Percentiles rank a stretch among this genome's conserved stretches.
These are phyloP conservation scores for Ganoderma sp. DNA, from an alignment of 1,284 basidiomycete species.

Conservation along the genomic window DNA sequence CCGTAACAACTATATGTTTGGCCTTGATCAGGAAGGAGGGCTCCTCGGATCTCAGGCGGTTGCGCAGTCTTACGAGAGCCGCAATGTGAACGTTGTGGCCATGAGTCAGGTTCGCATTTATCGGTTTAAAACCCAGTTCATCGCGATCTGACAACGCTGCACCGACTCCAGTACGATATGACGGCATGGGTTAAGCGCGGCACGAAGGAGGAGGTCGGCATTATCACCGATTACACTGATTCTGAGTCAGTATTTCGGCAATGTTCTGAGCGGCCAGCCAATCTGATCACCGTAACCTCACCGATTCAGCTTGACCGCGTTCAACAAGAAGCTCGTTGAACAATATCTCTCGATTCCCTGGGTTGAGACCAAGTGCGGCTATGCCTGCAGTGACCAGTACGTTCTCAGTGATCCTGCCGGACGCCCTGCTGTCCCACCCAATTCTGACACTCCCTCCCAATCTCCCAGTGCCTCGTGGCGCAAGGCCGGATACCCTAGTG, in stretches of 20 bases:
- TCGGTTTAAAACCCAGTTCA: slow-evolving; percentile 29
- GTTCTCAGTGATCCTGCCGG: slow-evolving; percentile 32
- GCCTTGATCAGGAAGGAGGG: slow-evolving; percentile 77
- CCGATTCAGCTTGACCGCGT: slow-evolving; percentile 69
- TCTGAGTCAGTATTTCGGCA: slow-evolving; percentile 47
- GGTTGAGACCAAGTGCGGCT: slow-evolving; percentile 86
- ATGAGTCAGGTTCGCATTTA: slow-evolving; percentile 79
- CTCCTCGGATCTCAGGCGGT: slow-evolving; percentile 94
- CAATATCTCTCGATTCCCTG: slow-evolving; percentile 82
- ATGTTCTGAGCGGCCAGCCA: slow-evolving; percentile 4
- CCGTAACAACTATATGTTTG: slow-evolving; percentile 18
- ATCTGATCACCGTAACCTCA: slow-evolving; percentile 25
- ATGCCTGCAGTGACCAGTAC: slow-evolving; percentile 93
- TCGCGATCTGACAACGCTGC: slow-evolving; percentile 25
- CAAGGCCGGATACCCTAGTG: slow-evolving; percentile 84
- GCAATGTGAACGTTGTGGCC: slow-evolving; percentile 73
- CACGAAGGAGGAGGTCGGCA: slow-evolving; percentile 85
- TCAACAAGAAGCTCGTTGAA: slow-evolving; percentile 79
- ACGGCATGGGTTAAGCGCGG: slow-evolving; percentile 96
- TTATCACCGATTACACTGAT: slow-evolving; percentile 90
- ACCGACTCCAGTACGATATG: slow-evolving; percentile 79
- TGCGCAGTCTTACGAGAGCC: slow-evolving; percentile 76
- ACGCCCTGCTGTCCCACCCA: slow-evolving; percentile 32
- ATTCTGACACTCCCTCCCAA: slow-evolving; percentile 28
- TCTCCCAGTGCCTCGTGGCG: slow-evolving; percentile 76